Evolutionary conservation across 2,329 filamentous ascomycete genomes (phyloP), one percentile per base, ranked within the genome.

Genomic region (Taxawa tesnikishii): DNA sequence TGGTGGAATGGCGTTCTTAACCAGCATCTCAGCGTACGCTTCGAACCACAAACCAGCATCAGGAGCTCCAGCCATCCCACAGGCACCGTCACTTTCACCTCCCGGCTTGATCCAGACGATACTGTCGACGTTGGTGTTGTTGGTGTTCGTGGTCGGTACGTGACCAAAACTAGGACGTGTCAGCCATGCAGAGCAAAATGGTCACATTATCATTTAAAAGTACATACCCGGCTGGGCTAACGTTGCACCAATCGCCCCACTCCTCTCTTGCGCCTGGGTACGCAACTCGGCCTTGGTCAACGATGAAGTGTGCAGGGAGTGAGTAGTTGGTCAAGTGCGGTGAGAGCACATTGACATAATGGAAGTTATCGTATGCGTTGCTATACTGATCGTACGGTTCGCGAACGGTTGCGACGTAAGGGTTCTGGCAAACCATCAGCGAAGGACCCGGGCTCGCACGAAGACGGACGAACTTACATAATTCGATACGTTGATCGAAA

Each of bases 21-120:
- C 38, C 12, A 55, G 38, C 43, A 44, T 47, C 40, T 53, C 37
- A 21, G 57, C 54, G 46, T 62, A 56, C 5, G 60, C 62, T 46
- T 67, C 53, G 53, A 79, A 79, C 77, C 77, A 83, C 6, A 63
- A 58, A 17, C 79, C 78, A 7, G 79, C 77, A 54, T 83, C 74
- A 17, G 78, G 78, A 1, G 78, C 75, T 2, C 29, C 26, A 9
- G 33, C 10, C 10, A 30, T 17, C 19, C 36, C 29, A 9, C 29
- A 36, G 12, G 37, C 36, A 14, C 37, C 37, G 36, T 69, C 65
- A 34, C 57, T 60, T 50, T 69, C 66, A 33, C 64, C 65, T 41
- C 76, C 76, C 4, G 76, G 76, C 65, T 80, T 81, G 43, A 79
- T 60, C 76, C 76, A 80, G 36, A 79, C 75, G 42, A 80, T 75